Percentiles rank a stretch among this genome's conserved stretches.
phyloP scores from a whole-genome alignment of 257 asterid species.

The Knoxia roxburghii region DNA sequence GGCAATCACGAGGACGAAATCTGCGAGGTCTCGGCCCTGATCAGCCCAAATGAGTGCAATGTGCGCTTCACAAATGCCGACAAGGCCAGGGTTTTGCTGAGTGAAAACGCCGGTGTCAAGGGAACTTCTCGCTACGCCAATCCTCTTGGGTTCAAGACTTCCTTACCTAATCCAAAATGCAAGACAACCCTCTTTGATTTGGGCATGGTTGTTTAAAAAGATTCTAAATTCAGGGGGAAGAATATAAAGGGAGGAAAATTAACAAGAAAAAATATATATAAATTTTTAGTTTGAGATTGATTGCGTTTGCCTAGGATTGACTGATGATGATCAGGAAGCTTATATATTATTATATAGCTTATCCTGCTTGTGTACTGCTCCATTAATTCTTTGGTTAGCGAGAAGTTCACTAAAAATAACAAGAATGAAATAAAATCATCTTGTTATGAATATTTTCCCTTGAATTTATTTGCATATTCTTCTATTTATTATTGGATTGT shows the following conservation, averaged over 20 bases:
- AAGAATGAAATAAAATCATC: too few relatives aligned
- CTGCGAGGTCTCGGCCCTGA: conserved; percentile 28
- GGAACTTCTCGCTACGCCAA: conserved; percentile 26
- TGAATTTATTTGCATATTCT: too few relatives aligned
- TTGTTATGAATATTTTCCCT: too few relatives aligned
- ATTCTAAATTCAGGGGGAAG: too few relatives aligned
- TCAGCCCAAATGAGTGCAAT: conserved; percentile 32
- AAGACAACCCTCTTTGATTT: conserved; percentile 12
- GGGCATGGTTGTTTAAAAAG: background rate
- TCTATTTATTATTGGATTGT: too few relatives aligned
- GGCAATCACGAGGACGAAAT: conserved; percentile 42
- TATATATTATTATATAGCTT: background rate
- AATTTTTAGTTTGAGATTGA: too few relatives aligned
- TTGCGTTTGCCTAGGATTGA: conserved; percentile 5
- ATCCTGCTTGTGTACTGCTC: background rate
- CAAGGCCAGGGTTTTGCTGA: conserved; percentile 25
- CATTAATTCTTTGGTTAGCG: background rate
- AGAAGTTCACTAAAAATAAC: background rate
- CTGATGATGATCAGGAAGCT: background rate
- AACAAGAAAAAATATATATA: too few relatives aligned
- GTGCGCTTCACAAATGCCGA: background rate
- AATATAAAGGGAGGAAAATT: too few relatives aligned
- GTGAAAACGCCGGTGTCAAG: conserved; percentile 27
- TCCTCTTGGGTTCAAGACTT: conserved; percentile 33
- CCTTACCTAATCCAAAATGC: conserved; percentile 12